Percentiles rank a stretch among this genome's conserved stretches.
Evolutionary conservation across 768 basidiomycete species (phyloP).

Genomic region (Zangia roseola): DNA sequence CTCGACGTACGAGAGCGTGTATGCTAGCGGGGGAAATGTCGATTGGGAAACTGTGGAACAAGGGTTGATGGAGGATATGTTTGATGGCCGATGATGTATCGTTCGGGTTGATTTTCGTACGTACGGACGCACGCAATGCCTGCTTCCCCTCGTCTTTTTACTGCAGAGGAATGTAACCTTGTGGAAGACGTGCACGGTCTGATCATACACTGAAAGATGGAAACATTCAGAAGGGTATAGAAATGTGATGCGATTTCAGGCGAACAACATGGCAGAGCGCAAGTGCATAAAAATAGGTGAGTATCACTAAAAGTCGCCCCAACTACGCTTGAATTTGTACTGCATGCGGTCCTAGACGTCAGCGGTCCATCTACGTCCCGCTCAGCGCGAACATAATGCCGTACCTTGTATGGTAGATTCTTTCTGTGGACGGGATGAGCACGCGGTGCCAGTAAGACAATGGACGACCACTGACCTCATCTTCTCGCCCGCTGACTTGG

Average conservation of each 20-base stretch:
- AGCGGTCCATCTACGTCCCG: conserved; percentile 38
- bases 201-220: conserved; percentile 1
- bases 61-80: conserved; percentile 83
- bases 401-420: conserved; percentile 88
- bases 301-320: conserved; percentile 74
- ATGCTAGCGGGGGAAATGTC: conserved; percentile 73
- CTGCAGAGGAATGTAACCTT: conserved; percentile 5
- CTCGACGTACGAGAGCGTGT: conserved; percentile 86
- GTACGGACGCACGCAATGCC: too few relatives aligned
- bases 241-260: conserved; percentile 21
- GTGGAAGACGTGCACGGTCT: neutral
- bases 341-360: conserved; percentile 59
- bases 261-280: conserved; percentile 1
- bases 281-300: conserved; percentile 6
- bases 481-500: conserved; percentile 72
- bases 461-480: conserved; percentile 66
- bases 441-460: neutral
- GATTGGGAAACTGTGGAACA: conserved; percentile 91
- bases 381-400: conserved; percentile 6
- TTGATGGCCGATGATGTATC: conserved; percentile 62
- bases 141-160: neutral
- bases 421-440: conserved; percentile 42
- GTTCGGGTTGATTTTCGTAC: neutral
- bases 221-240: conserved; percentile 22
- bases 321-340: conserved; percentile 88